Conservation (phyloP, 345 rosid genomes). For the Durio zibethinus region DNA sequence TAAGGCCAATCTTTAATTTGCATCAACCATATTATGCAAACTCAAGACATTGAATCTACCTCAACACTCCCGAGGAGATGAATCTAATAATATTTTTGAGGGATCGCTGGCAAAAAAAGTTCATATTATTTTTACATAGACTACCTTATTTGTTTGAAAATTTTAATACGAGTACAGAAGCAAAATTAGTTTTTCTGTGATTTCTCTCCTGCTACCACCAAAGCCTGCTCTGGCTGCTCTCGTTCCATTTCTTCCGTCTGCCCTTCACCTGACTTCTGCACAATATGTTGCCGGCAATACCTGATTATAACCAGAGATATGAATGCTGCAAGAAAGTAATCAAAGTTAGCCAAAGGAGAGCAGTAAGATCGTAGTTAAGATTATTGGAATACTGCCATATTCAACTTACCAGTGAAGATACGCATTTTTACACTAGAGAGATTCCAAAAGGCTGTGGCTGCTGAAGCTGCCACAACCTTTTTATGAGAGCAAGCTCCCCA, state of each 20-base stretch:
- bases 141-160: background rate
- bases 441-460: slow-evolving; percentile 81
- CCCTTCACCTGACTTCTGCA: slow-evolving; percentile 31
- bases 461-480: slow-evolving; percentile 78
- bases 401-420: slow-evolving; percentile 55
- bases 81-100: too few species aligned
- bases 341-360: background rate
- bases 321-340: too few species aligned
- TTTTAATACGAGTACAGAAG: background rate
- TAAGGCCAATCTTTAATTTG: too few species aligned
- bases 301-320: slow-evolving; percentile 65
- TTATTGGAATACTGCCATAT: background rate
- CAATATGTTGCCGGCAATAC: slow-evolving; percentile 50
- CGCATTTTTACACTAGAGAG: slow-evolving; percentile 74
- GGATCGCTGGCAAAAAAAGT: too few species aligned
- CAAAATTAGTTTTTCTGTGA: background rate
- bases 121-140: too few species aligned
- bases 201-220: slow-evolving; percentile 30
- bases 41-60: too few species aligned
- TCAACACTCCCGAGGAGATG: too few species aligned
- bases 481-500: slow-evolving; percentile 80
- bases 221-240: slow-evolving; percentile 36
- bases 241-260: slow-evolving; percentile 29
- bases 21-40: too few species aligned
- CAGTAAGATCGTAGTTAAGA: too few species aligned